Conservation (phyloP, 2,329 filamentous ascomycete species). For the Exophiala lecanii-corni region DNA sequence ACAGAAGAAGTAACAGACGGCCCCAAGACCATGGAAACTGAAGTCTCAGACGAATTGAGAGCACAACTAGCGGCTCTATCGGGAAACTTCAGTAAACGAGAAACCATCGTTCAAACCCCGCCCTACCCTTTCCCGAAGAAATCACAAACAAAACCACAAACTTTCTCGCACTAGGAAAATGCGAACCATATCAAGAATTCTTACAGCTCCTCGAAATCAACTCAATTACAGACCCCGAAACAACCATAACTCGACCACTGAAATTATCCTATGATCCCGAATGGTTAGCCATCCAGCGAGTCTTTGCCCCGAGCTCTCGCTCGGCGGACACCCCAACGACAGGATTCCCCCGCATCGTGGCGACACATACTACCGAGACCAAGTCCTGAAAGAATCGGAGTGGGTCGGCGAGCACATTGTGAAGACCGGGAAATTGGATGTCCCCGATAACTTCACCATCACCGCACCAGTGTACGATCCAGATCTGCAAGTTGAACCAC, state of each 20-base stretch:
- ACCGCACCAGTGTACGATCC: conserved; percentile 70
- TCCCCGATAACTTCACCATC: conserved; percentile 72
- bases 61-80: conserved; percentile 63
- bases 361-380: conserved; percentile 61
- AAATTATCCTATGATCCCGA: conserved; percentile 79
- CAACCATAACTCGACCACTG: conserved; percentile 44
- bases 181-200: conserved; percentile 72
- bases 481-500: conserved; percentile 52
- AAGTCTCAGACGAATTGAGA: conserved; percentile 61
- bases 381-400: conserved; percentile 64
- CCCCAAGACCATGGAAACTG: conserved; percentile 29
- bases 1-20: conserved; percentile 33
- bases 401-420: conserved; percentile 81
- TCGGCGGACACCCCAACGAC: conserved; percentile 60
- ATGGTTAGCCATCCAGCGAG: conserved; percentile 89
- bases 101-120: conserved; percentile 41
- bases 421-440: conserved; percentile 53
- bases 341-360: conserved; percentile 58
- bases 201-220: conserved; percentile 69
- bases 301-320: conserved; percentile 63
- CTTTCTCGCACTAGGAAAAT: conserved; percentile 92
- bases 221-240: conserved; percentile 39
- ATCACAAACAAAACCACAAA: conserved; percentile 76
- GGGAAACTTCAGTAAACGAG: conserved; percentile 54
- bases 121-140: conserved; percentile 61